Evolutionary conservation across 768 basidiomycete species (phyloP).

Genomic region (Candolleomyces eurysporus): DNA sequence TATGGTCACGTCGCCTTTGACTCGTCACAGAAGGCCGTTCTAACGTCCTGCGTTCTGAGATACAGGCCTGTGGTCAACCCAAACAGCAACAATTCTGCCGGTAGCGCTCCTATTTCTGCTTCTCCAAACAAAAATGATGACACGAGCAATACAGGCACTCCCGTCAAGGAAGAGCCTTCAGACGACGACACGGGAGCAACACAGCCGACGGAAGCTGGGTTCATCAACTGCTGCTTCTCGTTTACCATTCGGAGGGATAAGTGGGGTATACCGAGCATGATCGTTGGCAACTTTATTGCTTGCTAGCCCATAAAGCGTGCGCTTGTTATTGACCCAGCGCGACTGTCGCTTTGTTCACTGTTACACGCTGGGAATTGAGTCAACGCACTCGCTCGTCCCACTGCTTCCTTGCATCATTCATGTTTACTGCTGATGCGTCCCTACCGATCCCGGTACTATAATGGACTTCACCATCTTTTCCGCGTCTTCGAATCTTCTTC

Average conservation of each 20-base stretch:
- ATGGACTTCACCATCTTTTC: not conserved
- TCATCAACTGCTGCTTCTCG: slow-evolving; percentile 88
- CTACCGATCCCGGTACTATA: not conserved
- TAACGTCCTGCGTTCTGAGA: slow-evolving; percentile 86
- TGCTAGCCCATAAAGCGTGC: slow-evolving; percentile 33
- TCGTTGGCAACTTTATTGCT: slow-evolving; percentile 86
- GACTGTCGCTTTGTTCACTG: not conserved
- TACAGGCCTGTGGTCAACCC: slow-evolving; percentile 64
- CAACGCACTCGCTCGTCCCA: not conserved
- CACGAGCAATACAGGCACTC: not conserved
- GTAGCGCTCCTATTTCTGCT: slow-evolving; percentile 13
- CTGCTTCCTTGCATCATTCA: not conserved
- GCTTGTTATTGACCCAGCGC: not conserved
- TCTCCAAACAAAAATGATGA: slow-evolving; percentile 22
- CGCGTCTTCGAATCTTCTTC: no score
- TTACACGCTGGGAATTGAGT: not conserved
- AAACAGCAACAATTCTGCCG: slow-evolving; percentile 13
- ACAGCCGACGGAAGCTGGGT: slow-evolving; percentile 60
- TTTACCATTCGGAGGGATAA: slow-evolving; percentile 84
- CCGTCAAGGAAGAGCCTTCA: slow-evolving; percentile 23
- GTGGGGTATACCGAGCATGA: slow-evolving; percentile 87
- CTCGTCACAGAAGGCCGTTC: slow-evolving; percentile 87
- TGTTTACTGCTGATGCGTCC: not conserved
- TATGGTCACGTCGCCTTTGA: slow-evolving; percentile 93
- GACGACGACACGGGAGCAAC: slow-evolving; percentile 17